Base-by-base conservation (phyloP, 2,329 filamentous ascomycete species). In the Venturia pyrina region DNA sequence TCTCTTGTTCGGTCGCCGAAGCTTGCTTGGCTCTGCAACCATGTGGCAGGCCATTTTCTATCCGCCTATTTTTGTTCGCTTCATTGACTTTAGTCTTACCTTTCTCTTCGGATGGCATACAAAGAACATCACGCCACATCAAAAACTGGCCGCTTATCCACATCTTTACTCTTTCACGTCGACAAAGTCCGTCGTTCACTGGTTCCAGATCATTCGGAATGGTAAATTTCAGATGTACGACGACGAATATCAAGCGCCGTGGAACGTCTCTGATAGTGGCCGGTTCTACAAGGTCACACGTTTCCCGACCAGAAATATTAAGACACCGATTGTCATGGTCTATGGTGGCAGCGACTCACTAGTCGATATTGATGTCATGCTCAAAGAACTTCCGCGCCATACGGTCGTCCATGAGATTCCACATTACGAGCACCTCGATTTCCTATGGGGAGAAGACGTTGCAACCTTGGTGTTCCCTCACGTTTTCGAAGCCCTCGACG, bases 131-230 rank as follows among this genome's bases (percentile, higher is more conserved):
- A 86, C 86, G 10, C 79, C 86, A 0, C 87, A 89, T 66, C 95
- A 99, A 76, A 99, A 99, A 74, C 85, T 99, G 21, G 95, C 95
- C 2, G 92, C 92, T 1, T 99, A 99, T 74, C 89, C 93, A 11
- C 95, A 99, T 78, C 80, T 99, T 0, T 99, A 96, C 79, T 97
- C 93, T 0, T 98, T 93, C 75, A 97, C 93, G 0, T 96, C 91
- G 75, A 96, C 92, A 66, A 99, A 99, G 78, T 93, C 89, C 24
- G 92, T 99, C 10, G 95, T 99, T 0, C 95, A 99, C 75, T 99
- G 95, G 95, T 99, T 99, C 75, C 95, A 99, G 75, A 97, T 99
- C 74, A 99, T 99, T 72, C 89, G 95, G 69, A 97, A 93, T 72
- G 90, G 91, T 72, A 92, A 87, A 34, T 98, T 99, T 76, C 95